A percentile compares a stretch with the other conserved stretches of the same genome.
Evolutionary conservation across 495 filamentous ascomycete species (phyloP).

Genomic region (Trichoderma gamsii): DNA sequence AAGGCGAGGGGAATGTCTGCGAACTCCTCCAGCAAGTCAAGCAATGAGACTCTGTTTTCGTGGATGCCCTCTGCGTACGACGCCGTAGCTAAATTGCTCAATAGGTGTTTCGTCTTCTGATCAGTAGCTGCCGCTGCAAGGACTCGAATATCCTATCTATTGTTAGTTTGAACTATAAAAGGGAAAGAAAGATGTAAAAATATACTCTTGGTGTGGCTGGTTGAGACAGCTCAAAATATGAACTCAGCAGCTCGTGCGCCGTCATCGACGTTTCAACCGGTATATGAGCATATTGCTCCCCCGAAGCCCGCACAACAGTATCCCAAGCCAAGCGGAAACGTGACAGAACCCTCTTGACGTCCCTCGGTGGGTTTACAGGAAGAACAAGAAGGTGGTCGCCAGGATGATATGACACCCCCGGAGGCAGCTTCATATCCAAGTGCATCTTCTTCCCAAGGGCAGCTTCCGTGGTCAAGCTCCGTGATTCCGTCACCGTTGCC

Average conservation of each 20-base stretch:
- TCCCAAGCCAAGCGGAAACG: slow-evolving; percentile 56
- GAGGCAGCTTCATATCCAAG: slow-evolving; percentile 59
- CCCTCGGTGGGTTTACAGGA: slow-evolving; percentile 58
- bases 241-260: slow-evolving; percentile 54
- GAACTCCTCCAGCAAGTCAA: slow-evolving; percentile 59
- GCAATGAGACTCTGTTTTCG: slow-evolving; percentile 52
- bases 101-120: slow-evolving; percentile 31
- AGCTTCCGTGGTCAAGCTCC: slow-evolving; percentile 47
- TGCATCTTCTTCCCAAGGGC: slow-evolving; percentile 48
- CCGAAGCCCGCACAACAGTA: slow-evolving; percentile 40
- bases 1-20: slow-evolving; percentile 51
- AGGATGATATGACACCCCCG: slow-evolving; percentile 57
- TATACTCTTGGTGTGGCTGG: slow-evolving; percentile 54
- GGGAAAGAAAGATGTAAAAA: not conserved
- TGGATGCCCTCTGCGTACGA: slow-evolving; percentile 48
- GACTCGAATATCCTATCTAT: slow-evolving; percentile 36
- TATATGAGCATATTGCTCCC: slow-evolving; percentile 45
- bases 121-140: slow-evolving; percentile 37
- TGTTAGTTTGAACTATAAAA: not conserved
- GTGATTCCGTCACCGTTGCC: slow-evolving; percentile 51
- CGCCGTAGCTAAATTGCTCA: slow-evolving; percentile 44
- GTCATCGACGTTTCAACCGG: slow-evolving; percentile 54
- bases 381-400: slow-evolving; percentile 74
- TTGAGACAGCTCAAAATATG: slow-evolving; percentile 67
- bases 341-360: slow-evolving; percentile 48